Base-by-base conservation (phyloP, 176 grass and related monocot species). In the Secale cereale region DNA sequence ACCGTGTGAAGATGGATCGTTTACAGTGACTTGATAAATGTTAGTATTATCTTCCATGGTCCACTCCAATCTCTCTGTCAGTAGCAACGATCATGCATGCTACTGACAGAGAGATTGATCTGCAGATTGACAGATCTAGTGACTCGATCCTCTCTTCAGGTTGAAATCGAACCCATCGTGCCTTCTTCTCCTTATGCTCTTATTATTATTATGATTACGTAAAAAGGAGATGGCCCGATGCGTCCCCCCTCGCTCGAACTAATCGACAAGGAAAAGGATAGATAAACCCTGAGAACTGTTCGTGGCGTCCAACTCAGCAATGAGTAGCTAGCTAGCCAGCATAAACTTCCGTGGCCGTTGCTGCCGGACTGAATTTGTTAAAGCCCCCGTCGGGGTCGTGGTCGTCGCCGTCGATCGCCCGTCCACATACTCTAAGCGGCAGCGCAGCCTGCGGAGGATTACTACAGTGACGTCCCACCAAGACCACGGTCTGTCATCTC, bases 381-480 rank as follows among this genome's bases (percentile, higher is more conserved):
- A 72, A 72, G 40, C 22, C 67, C 40, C 0, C 37, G 11, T 39
- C 10, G 2, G 5, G 37, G 70, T 28, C 68, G 67, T n/a, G 1
- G 70, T 29, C 69, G 67, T 70, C 19, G 52, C 19, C 52, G 52
- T 57, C 40, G 40, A 9, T 17, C 36, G 12, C 27, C 71, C 70
- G 39, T 28, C 23, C 25, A 48, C 70, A 74, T 74, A 17, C 70
- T 74, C 41, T 74, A 74, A 74, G 71, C 71, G 71, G 71, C 71
- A 43, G 71, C 71, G 71, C 71, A 74, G 71, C 25, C 71, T 74
- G 71, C 71, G 45, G 25, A 9, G 50, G 15, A 8, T 1, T 7
- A 19, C 50, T 74, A 74, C 71, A 74, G 71, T 74, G 71, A 74
- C 71, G 71, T 50, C 71, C 26, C 17, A 50, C 71, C 41, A 74